Base-by-base conservation (phyloP, 352 stramenopile species). In the Phytopythium ostracodes region DNA sequence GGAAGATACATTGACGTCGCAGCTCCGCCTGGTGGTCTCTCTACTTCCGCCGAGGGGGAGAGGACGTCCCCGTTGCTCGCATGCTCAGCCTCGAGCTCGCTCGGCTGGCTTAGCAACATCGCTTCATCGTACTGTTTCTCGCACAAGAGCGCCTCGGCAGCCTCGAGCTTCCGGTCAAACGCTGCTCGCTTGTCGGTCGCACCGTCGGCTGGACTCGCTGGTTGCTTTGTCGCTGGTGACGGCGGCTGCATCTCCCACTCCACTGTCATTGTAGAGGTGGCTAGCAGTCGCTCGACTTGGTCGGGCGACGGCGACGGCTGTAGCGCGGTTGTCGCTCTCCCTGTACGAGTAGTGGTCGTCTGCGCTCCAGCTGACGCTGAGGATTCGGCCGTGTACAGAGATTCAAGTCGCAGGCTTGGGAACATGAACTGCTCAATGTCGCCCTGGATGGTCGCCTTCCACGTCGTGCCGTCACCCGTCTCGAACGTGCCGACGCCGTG, bases 361-460 rank as follows among this genome's bases (percentile, higher is more conserved):
- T 17, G 6, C 9, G 15, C 40, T 20, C 20, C 18, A 8, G 2
- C 40, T 47, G 40, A 5, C 20, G 27, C 1, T 47, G 20, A 42
- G 4, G 47, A 44, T 4, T 60, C 40, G 20, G 66, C 59, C 5
- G 65, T 29, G 43, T 88, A 90, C 25, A 88, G 24, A 1, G 61
- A 59, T 40, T 90, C 81, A 20, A 90, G 68, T 0, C 77, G 70
- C 27, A 90, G 63, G 68, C 78, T 88, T 8, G 81, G 81, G 56
- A 88, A 90, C 81, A 90, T 88, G 70, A 90, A 88, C 56, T 79
- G 81, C 38, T 88, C 81, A 6, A 90, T 73, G 58, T 88, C 65
- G 29, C 79, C 78, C 4, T 81, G 71, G 35, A 90, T 77, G 0
- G 75, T 69, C 14, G 81, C 81, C 12, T 81, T 87, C 81, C 81